Evolutionary conservation across 345 rosid genomes (phyloP).

Genomic region (Gossypium arboreum): DNA sequence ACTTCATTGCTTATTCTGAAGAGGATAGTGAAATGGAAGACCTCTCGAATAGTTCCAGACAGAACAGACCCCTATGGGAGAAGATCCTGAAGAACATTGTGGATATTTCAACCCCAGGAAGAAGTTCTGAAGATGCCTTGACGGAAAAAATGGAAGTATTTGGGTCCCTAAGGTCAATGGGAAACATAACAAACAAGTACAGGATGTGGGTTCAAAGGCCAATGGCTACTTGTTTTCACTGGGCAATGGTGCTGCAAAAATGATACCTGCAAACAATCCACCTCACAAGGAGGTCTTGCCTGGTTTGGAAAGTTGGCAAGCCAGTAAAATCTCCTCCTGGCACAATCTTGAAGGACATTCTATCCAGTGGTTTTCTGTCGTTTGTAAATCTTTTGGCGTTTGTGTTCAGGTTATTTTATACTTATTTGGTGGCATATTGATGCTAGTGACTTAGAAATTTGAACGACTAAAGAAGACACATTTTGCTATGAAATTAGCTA

Average conservation of each 20-base stretch:
- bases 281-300: slow-evolving; percentile 77
- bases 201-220: slow-evolving; percentile 37
- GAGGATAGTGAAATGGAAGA: slow-evolving; percentile 60
- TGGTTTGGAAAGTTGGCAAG: slow-evolving; percentile 83
- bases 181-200: slow-evolving; percentile 67
- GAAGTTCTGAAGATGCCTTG: slow-evolving; percentile 28
- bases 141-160: slow-evolving; percentile 41
- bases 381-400: slow-evolving; percentile 37
- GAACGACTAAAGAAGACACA: neutral
- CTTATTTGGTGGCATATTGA: neutral
- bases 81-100: slow-evolving; percentile 50
- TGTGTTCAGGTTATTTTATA: neutral
- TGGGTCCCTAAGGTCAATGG: slow-evolving; percentile 84
- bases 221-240: slow-evolving; percentile 43
- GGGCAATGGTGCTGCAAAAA: slow-evolving; percentile 63
- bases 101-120: slow-evolving; percentile 42
- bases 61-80: slow-evolving; percentile 61
- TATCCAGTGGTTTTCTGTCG: slow-evolving; percentile 85
- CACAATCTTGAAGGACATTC: slow-evolving; percentile 90
- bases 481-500: neutral
- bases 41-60: slow-evolving; percentile 36
- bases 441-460: neutral
- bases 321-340: slow-evolving; percentile 81
- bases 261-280: slow-evolving; percentile 64
- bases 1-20: slow-evolving; percentile 72